Evolutionary conservation across 164 flowering plant species (phyloP).

Genomic region (Stephania yunnanensis): DNA sequence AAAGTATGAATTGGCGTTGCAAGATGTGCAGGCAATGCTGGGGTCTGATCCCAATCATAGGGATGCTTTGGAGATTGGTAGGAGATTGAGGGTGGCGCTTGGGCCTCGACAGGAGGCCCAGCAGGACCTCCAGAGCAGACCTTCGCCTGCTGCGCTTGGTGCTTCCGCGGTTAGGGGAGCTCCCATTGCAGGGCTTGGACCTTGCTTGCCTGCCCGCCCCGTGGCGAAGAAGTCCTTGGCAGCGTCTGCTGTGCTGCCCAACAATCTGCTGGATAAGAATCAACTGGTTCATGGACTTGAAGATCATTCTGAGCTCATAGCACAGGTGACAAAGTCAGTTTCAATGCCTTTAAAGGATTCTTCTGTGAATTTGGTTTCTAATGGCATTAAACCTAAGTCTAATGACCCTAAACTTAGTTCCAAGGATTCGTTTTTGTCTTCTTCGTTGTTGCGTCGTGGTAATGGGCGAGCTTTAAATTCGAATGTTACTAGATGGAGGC

Average conservation of each 20-base stretch:
- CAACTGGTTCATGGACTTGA: conserved; percentile 26
- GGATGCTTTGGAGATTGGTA: conserved; percentile 78
- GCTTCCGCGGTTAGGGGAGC: conserved; percentile 96
- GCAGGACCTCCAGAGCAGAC: conserved; percentile 88
- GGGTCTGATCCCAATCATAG: conserved; percentile 58
- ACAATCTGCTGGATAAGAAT: conserved; percentile 45
- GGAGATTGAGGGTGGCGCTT: conserved; percentile 53
- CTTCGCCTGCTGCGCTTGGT: conserved; percentile 97
- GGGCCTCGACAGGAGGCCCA: conserved; percentile 74
- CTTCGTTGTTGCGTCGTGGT: conserved; percentile 13
- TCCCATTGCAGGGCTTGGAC: conserved; percentile 83
- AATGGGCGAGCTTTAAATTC: conserved; percentile 19
- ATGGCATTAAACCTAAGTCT: not conserved
- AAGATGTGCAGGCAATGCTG: conserved; percentile 65
- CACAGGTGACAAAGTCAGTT: conserved; percentile 43
- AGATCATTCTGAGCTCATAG: conserved; percentile 47
- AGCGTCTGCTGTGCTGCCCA: conserved; percentile 16
- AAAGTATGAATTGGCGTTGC: conserved; percentile 84
- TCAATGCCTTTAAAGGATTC: conserved; percentile 54
- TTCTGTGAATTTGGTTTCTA: conserved; percentile 15
- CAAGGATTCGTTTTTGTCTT: conserved; percentile 26
- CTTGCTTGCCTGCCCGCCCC: conserved; percentile 83
- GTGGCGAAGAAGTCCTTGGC: conserved; percentile 43
- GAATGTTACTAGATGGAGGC: conserved; percentile 46
- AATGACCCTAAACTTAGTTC: conserved; percentile 7